Base-by-base conservation (phyloP, 2,329 filamentous ascomycete genomes). In the Microdochium bolleyi region DNA sequence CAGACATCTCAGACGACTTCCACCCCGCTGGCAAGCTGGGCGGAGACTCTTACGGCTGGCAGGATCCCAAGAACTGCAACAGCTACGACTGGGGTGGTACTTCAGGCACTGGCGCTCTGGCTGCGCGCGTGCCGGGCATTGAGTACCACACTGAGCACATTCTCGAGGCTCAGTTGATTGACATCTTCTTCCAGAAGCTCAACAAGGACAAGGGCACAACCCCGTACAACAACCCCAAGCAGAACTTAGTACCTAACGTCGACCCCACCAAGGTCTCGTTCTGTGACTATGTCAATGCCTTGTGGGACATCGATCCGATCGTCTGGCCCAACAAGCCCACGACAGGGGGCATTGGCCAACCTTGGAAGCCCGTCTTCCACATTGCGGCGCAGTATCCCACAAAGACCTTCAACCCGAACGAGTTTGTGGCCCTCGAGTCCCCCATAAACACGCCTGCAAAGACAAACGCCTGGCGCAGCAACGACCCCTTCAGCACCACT, bases 141-240 rank as follows among this genome's bases (percentile, higher is more conserved):
- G 16, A 48, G 14, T 57, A 56, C 46, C 49, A 55, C 52, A 38
- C 55, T 24, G 57, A 59, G 53, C 57, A 59, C 48, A 38, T 59
- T 22, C 53, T 58, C 19, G 57, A 59, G 50, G 54, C 53, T 41
- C 57, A 59, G 52, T 51, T 58, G 53, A 48, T 57, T 13, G 30
- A 52, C 21, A 48, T 49, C 2, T 56, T 59, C 54, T 55, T 57
- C 53, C 1, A 53, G 3, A 4, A 57, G 25, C 34, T 55, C 24
- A 13, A 53, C 48, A 16, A 41, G 24, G n/a, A n/a, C n/a, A n/a
- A n/a, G n/a, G n/a, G n/a, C n/a, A n/a, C n/a, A n/a, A n/a, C n/a
- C n/a, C n/a, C n/a, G n/a, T n/a, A n/a, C 49, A 46, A 41, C 53
- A 30, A n/a, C 7, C n/a, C n/a, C 48, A 21, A 5, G 27, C 5